Evolutionary conservation across 768 basidiomycete genomes (phyloP).

Genomic region (Mycena sanguinolenta): DNA sequence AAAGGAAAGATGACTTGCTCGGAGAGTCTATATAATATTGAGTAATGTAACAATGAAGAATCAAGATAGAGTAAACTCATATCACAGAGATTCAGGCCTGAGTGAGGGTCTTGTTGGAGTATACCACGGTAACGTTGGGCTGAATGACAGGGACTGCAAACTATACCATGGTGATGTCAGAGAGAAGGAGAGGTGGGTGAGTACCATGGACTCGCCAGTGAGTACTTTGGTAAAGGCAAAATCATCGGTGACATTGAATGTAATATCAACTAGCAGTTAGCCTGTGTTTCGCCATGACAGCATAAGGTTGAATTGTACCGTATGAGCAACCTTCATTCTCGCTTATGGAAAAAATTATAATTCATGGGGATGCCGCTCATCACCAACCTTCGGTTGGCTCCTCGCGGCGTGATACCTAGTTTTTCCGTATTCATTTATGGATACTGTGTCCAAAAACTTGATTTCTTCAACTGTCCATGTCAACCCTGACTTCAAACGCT

Average conservation of each 20-base stretch:
- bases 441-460: too few relatives aligned
- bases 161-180: slow-evolving; percentile 89
- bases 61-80: slow-evolving; percentile 60
- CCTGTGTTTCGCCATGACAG: too few relatives aligned
- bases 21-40: slow-evolving; percentile 67
- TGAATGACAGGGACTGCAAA: slow-evolving; percentile 94
- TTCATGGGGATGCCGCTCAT: too few relatives aligned
- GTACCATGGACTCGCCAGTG: slow-evolving; percentile 88
- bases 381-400: too few relatives aligned
- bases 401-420: too few relatives aligned
- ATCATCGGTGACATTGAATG: slow-evolving; percentile 91
- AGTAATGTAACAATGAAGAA: slow-evolving; percentile 46
- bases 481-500: too few relatives aligned
- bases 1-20: slow-evolving; percentile 63
- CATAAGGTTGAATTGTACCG: too few relatives aligned
- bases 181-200: slow-evolving; percentile 88
- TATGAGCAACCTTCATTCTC: too few relatives aligned
- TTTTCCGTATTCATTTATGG: too few relatives aligned
- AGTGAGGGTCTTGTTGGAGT: slow-evolving; percentile 93
- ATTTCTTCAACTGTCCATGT: too few relatives aligned
- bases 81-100: slow-evolving; percentile 93
- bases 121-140: slow-evolving; percentile 90
- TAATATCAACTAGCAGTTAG: too few relatives aligned
- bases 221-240: slow-evolving; percentile 86
- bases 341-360: too few relatives aligned